Base-by-base conservation (phyloP, 2,329 filamentous ascomycete species). In the Pseudocercospora ulei region DNA sequence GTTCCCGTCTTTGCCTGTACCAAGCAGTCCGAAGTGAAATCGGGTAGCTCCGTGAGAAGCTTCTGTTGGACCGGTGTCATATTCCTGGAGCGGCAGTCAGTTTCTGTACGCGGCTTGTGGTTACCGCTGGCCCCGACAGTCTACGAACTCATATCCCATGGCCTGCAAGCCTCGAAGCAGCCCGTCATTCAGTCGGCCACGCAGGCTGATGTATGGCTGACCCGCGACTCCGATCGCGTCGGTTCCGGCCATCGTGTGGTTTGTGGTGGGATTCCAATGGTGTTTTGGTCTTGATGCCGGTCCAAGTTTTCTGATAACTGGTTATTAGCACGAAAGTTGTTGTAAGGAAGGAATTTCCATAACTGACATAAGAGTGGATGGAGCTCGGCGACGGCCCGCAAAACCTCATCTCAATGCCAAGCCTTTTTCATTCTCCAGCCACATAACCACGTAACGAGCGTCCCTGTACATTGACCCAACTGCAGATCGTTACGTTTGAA, bases 1-100 rank as follows among this genome's bases (percentile, higher is more conserved):
- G 88, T 96, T 13, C 90, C 88, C 88, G 46, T 55, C 65, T 86
- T 94, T 41, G 88, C 90, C 46, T 72, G 70, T 19, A 72, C 72
- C 20, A 73, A 64, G 45, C 69, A 72, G 50, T 73, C 70, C 30
- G 64, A 65, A 24, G 62, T 62, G 54, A 65, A 65, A 24, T 55
- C 61, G 5, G 69, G 69, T 16, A 74, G 60, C 43, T 71, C 64
- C 2, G 60, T 66, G 39, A 74, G 56, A 4, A 72, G 69, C 52
- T 67, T 68, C 35, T 70, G 64, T 49, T 74, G 71, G 7, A 74
- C 71, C 2, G 70, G 68, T 4, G 67, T 68, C 69, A 72, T 71
- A 48, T 53, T 61, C 31, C 60, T 62, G 18, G 39, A 26, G 19
- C 16, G 3, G 40, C 50, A 31, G 75, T 78, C 56, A 51, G 39